Evolutionary conservation across 2,329 filamentous ascomycete species (phyloP).

Genomic region (Verticillium klebahnii): DNA sequence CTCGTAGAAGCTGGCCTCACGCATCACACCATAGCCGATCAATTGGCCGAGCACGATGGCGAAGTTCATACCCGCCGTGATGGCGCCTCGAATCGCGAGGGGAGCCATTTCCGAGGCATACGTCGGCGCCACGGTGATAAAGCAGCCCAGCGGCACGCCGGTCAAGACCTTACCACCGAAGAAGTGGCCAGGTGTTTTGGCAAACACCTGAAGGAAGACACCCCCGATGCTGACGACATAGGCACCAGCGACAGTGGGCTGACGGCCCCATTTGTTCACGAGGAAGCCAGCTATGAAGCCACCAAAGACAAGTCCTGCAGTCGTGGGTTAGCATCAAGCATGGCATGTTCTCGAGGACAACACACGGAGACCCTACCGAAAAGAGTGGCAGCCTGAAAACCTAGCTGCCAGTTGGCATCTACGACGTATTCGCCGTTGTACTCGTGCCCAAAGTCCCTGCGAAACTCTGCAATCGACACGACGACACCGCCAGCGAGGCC

Average conservation of each 20-base stretch:
- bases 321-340: too few relatives aligned
- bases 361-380: conserved; percentile 8
- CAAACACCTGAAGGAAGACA: conserved; percentile 33
- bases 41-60: conserved; percentile 9
- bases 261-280: conserved; percentile 31
- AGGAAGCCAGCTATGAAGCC: conserved; percentile 20
- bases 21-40: conserved; percentile 13
- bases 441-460: conserved; percentile 32
- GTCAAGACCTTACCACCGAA: conserved; percentile 30
- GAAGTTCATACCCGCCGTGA: conserved; percentile 18
- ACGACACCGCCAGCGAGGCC: conserved; percentile 29
- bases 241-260: conserved; percentile 35
- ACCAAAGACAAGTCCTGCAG: conserved; percentile 18
- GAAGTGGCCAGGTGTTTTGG: conserved; percentile 19
- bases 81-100: conserved; percentile 16
- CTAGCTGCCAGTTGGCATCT: conserved; percentile 32
- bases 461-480: conserved; percentile 33
- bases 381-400: conserved; percentile 30
- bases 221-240: conserved; percentile 41
- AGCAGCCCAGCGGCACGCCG: conserved; percentile 10
- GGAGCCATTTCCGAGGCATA: conserved; percentile 19
- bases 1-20: conserved; percentile 18
- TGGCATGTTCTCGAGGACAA: conserved; percentile 10
- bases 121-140: conserved; percentile 15
- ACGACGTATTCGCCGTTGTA: conserved; percentile 30